Evolutionary conservation across 495 filamentous ascomycete species (phyloP).

Genomic region (Glonium stellatum): DNA sequence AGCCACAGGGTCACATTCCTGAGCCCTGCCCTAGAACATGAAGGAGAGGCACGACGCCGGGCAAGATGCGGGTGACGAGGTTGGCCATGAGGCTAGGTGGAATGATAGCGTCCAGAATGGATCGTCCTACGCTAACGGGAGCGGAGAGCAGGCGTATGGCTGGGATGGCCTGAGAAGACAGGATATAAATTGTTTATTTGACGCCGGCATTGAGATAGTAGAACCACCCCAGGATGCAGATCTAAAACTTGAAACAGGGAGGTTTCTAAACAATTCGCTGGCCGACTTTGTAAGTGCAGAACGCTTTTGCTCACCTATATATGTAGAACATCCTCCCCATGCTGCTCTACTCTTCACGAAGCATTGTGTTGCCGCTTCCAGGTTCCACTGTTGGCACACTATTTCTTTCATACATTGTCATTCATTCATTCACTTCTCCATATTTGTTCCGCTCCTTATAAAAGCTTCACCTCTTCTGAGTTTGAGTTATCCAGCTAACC

Average conservation of each 20-base stretch:
- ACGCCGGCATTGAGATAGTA: constrained; percentile 6
- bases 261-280: constrained; percentile 19
- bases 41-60: constrained; percentile 5
- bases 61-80: constrained; percentile 9
- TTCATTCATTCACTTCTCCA: constrained; percentile 11
- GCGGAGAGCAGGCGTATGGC: constrained; percentile 11
- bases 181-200: constrained; percentile 24
- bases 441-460: constrained; percentile 5
- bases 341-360: constrained; percentile 10
- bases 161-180: constrained; percentile 12
- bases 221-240: constrained; percentile 11
- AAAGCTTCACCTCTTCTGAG: constrained; percentile 4
- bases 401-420: constrained; percentile 22
- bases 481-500: too few species aligned
- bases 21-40: constrained; percentile 13
- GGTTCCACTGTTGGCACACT: constrained; percentile 6
- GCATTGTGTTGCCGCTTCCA: constrained; percentile 8
- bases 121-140: constrained; percentile 7
- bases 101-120: constrained; percentile 20
- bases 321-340: constrained; percentile 19
- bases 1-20: constrained; percentile 25
- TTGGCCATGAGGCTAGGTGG: constrained; percentile 18
- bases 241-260: constrained; percentile 27
- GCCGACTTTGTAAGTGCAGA: background rate
- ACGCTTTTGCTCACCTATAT: constrained; percentile 11